Conservation (phyloP, 345 rosid species). For the Boechera divaricarpa region DNA sequence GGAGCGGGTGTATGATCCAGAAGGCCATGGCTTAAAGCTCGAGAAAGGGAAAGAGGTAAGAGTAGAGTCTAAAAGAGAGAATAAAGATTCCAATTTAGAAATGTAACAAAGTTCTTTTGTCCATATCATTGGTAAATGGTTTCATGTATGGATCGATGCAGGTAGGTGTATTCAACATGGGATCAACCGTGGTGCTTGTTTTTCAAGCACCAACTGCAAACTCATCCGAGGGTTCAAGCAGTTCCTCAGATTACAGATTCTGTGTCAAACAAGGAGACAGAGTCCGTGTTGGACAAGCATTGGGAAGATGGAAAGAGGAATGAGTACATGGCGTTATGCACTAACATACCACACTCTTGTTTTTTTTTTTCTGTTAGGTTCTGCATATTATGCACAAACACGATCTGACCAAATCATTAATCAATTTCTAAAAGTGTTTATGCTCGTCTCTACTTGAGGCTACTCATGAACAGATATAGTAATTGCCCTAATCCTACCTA, state of each 20-base stretch:
- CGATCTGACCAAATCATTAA: constrained; percentile 1
- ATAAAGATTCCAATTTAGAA: not conserved
- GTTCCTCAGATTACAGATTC: constrained; percentile 67
- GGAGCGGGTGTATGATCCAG: constrained; percentile 71
- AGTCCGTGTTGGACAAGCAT: constrained; percentile 77
- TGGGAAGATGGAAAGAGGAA: constrained; percentile 69
- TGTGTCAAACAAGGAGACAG: constrained; percentile 65
- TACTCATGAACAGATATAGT: constrained; percentile 12
- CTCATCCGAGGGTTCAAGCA: constrained; percentile 40
- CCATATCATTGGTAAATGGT: not conserved
- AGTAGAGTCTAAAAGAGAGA: constrained; percentile 21
- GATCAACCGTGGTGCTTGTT: constrained; percentile 91
- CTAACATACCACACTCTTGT: not conserved
- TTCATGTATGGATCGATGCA: constrained; percentile 40
- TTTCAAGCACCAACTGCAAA: constrained; percentile 78
- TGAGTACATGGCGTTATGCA: constrained; percentile 22
- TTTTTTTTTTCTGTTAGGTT: not conserved
- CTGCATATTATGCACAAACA: constrained; percentile 16
- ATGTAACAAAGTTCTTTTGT: not conserved
- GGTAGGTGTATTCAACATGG: constrained; percentile 92
- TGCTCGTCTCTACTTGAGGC: constrained; percentile 22
- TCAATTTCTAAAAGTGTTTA: not conserved
- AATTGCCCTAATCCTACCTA: constrained; percentile 8
- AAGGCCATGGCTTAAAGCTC: constrained; percentile 70
- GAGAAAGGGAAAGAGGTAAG: constrained; percentile 88